These are phyloP conservation scores for Gossypium mustelinum DNA, from an alignment of 345 rosid species.

Conservation along the genomic window DNA sequence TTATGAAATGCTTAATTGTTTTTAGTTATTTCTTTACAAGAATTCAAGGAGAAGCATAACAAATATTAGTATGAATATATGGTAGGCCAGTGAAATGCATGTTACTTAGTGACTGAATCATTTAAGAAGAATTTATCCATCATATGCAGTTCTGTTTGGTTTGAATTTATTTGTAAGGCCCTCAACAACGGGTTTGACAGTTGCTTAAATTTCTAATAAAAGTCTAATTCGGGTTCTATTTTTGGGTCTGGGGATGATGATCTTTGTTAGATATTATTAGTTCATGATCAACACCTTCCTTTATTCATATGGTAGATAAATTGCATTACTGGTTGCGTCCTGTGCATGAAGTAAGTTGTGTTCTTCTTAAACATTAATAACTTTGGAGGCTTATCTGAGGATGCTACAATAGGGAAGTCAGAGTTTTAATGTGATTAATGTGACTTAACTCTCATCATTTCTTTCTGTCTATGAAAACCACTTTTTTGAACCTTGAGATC, in stretches of 20 bases:
- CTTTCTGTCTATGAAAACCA: neutral
- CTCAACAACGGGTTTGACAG: neutral
- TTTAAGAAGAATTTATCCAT: neutral
- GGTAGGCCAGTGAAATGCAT: neutral
- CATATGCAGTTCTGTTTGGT: neutral
- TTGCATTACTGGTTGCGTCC: neutral
- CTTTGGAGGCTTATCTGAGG: neutral
- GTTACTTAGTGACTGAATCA: neutral
- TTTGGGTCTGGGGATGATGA: neutral
- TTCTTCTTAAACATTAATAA: neutral
- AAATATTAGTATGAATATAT: neutral
- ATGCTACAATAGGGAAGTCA: neutral
- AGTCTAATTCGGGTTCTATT: neutral
- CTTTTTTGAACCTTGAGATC: slow-evolving; percentile 10
- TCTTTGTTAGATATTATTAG: neutral
- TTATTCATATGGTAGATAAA: neutral
- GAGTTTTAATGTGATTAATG: neutral
- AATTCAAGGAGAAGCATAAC: neutral
- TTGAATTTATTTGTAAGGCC: neutral
- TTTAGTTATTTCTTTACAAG: neutral
- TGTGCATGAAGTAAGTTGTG: neutral
- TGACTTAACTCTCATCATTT: neutral
- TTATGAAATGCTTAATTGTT: neutral
- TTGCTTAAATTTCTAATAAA: too few species aligned
- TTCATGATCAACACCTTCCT: neutral